Evolutionary conservation across 2,329 filamentous ascomycete genomes (phyloP).

Genomic region (Xylaria sp.): DNA sequence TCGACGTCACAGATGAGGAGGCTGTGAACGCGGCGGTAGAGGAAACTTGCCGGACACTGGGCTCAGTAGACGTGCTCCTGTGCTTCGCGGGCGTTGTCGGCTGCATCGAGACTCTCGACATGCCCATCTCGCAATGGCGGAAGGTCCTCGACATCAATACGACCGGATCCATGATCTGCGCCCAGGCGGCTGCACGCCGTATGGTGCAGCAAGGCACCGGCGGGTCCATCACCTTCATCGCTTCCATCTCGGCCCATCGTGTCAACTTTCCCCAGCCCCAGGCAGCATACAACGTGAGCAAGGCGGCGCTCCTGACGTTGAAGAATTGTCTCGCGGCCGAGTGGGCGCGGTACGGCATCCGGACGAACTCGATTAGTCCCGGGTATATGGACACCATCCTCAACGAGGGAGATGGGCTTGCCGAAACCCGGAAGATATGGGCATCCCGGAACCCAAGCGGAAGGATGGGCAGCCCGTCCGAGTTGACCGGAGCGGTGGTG

Average conservation of each 20-base stretch:
- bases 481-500: constrained; percentile 20
- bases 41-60: constrained; percentile 5
- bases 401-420: constrained; percentile 23
- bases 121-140: constrained; percentile 30
- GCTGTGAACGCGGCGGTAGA: constrained; percentile 17
- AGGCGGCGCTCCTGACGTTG: constrained; percentile 18
- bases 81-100: constrained; percentile 31
- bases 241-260: constrained; percentile 27
- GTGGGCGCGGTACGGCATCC: constrained; percentile 30
- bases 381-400: constrained; percentile 26
- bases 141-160: constrained; percentile 30
- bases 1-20: constrained; percentile 26
- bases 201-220: constrained; percentile 26
- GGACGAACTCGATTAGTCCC: constrained; percentile 25
- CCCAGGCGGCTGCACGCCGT: constrained; percentile 20
- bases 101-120: constrained; percentile 25
- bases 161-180: constrained; percentile 23
- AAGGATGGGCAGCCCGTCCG: constrained; percentile 24
- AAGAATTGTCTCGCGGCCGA: constrained; percentile 31
- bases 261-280: constrained; percentile 30
- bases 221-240: constrained; percentile 25
- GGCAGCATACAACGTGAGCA: constrained; percentile 29
- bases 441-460: constrained; percentile 14
- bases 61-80: constrained; percentile 26
- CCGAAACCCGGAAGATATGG: constrained; percentile 15